Evolutionary conservation across 2,329 filamentous ascomycete genomes (phyloP).

Genomic region (Samsoniella hepiali): DNA sequence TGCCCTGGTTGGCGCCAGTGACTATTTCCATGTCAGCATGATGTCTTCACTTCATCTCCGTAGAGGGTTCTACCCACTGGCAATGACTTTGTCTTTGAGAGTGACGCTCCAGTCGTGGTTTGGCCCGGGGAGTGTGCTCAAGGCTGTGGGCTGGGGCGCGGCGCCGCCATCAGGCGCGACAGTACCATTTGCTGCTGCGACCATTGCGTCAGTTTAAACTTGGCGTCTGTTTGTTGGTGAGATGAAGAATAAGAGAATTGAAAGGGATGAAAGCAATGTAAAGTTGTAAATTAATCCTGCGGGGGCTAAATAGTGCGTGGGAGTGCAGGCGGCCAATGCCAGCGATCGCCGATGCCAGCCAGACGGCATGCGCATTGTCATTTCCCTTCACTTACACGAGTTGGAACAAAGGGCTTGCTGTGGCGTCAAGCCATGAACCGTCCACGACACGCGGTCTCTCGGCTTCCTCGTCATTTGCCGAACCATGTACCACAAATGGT

Average conservation of each 20-base stretch:
- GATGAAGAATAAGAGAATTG: background rate
- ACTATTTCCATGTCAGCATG: conserved; percentile 25
- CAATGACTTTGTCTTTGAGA: conserved; percentile 37
- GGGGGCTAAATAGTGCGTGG: background rate
- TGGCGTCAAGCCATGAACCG: background rate
- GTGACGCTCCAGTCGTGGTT: conserved; percentile 35
- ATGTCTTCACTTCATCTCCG: background rate
- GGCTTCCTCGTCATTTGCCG: no score
- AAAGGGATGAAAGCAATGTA: background rate
- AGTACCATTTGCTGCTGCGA: background rate
- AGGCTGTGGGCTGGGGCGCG: conserved; percentile 18
- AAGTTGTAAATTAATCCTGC: background rate
- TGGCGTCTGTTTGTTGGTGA: background rate
- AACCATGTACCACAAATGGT: background rate
- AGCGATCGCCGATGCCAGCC: background rate
- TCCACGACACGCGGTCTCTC: background rate
- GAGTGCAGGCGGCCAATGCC: no score
- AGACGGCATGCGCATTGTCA: no score
- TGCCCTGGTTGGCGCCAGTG: conserved; percentile 43
- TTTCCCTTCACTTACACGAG: background rate
- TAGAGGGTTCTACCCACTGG: conserved; percentile 30
- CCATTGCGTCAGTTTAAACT: background rate
- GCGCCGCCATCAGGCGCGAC: background rate
- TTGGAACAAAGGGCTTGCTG: background rate
- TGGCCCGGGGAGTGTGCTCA: conserved; percentile 33